phyloP scores from a whole-genome alignment of 352 stramenopile genomes.

The Labyrinthula sp. region DNA sequence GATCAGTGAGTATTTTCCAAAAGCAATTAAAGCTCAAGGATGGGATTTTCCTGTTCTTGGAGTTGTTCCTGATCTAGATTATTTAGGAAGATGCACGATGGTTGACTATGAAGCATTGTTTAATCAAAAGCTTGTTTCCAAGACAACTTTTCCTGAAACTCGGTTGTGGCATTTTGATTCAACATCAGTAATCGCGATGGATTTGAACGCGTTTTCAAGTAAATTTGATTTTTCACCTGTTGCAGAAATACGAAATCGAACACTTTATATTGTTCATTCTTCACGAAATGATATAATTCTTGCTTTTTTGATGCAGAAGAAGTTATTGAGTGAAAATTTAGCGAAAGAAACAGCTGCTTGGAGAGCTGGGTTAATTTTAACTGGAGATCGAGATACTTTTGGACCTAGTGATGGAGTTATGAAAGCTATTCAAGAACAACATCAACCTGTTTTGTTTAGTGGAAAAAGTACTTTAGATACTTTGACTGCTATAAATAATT shows the following conservation, averaged over 20 bases:
- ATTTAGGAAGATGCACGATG: slow-evolving; percentile 53
- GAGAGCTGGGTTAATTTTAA: slow-evolving; percentile 61
- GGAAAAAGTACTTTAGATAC: slow-evolving; percentile 30
- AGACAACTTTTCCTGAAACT: slow-evolving; percentile 9
- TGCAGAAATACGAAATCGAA: slow-evolving; percentile 47
- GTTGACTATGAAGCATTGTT: slow-evolving; percentile 65
- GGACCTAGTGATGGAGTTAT: slow-evolving; percentile 41
- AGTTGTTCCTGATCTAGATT: slow-evolving; percentile 51
- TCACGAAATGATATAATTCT: slow-evolving; percentile 67
- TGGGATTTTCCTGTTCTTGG: slow-evolving; percentile 62
- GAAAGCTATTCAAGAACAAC: slow-evolving; percentile 25
- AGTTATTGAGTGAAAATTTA: slow-evolving; percentile 50
- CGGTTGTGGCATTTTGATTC: slow-evolving; percentile 46
- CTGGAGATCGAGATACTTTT: slow-evolving; percentile 47
- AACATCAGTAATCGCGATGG: slow-evolving; percentile 58
- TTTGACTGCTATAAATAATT: slow-evolving; percentile 22
- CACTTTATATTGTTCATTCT: slow-evolving; percentile 61
- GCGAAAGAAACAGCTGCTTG: slow-evolving; percentile 45
- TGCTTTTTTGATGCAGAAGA: slow-evolving; percentile 51
- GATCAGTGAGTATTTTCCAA: slow-evolving; percentile 63
- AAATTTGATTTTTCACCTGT: too few species aligned
- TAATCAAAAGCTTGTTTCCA: slow-evolving; percentile 43
- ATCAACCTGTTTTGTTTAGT: slow-evolving; percentile 33
- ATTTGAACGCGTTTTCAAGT: slow-evolving; percentile 50
- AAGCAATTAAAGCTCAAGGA: slow-evolving; percentile 57